Evolutionary conservation across 202 grass and related monocot species (phyloP).

Genomic region (Zoysia matrella): DNA sequence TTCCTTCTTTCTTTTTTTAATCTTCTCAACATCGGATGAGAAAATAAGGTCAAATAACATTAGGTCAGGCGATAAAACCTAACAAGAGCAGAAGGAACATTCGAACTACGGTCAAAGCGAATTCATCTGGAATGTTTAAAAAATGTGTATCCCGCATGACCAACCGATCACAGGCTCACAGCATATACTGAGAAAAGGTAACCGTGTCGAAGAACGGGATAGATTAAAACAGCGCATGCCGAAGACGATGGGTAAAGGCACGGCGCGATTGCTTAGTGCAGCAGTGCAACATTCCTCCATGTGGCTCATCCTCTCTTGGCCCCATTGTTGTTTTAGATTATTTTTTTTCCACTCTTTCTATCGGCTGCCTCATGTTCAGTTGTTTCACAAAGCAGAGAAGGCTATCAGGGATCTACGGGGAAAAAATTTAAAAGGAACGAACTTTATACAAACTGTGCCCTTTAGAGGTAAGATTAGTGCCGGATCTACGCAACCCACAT

Average conservation of each 20-base stretch:
- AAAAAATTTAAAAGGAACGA: slow-evolving; percentile 34
- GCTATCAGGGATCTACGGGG: slow-evolving; percentile 30
- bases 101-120: slow-evolving; percentile 3
- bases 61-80: slow-evolving; percentile 6
- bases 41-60: neutral
- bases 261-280: slow-evolving; percentile 52
- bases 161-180: neutral
- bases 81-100: neutral
- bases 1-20: too few species aligned
- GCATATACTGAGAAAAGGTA: neutral
- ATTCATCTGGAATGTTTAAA: slow-evolving; percentile 30
- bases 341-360: neutral
- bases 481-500: slow-evolving; percentile 86
- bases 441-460: slow-evolving; percentile 48
- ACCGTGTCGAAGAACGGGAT: slow-evolving; percentile 4
- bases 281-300: slow-evolving; percentile 27
- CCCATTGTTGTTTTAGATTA: neutral
- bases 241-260: neutral
- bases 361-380: slow-evolving; percentile 18
- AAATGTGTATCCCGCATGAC: slow-evolving; percentile 1
- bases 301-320: slow-evolving; percentile 20
- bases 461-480: slow-evolving; percentile 85
- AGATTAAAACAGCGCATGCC: slow-evolving; percentile 34
- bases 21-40: neutral
- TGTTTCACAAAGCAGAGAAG: slow-evolving; percentile 43